Evolutionary conservation across 805 yeast species (phyloP), one percentile per base, ranked within the genome.

Genomic region (Pichia gijzeniarum): DNA sequence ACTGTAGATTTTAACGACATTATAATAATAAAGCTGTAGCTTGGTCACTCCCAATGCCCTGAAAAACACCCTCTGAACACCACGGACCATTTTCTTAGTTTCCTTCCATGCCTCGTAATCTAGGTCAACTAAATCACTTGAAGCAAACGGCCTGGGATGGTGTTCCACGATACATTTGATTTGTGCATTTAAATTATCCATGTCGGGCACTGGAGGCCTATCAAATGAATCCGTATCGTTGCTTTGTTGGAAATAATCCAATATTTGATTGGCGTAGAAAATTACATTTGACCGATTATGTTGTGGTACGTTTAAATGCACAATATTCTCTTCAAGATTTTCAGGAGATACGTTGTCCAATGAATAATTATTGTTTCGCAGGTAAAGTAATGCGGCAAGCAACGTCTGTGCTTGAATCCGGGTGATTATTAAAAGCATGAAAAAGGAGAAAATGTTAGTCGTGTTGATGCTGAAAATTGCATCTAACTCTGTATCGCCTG

Each of bases 1-100:
- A 38, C 59, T 60, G 51, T 68, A 69, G 38, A 56, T 54, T 36
- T 47, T 47, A 35, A 73, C 61, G 27, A 79, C 78, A 14, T 74
- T 77, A 66, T 78, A 73, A 57, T 76, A 67, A 54, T 69, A 71
- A 43, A 81, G 53, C 49, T 80, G 79, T 8, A 58, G 52, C 40
- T 56, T 65, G 3, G 71, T 54, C 31, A 81, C 68, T 1, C 85
- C 83, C 81, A 81, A 76, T 4, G 76, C 21, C 34, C 58, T 59
- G 83, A 85, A 80, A 57, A 76, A 76, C 0, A 73, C 25, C 14
- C 49, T 53, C 54, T 59, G 64, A 21, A 46, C 35, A 55, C 64
- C 60, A 19, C 41, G 49, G 40, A 44, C 55, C 49, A 41, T 47
- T 30, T 49, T 43, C 14, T 62, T 53, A 4, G 79, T 69, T 4